These are phyloP conservation scores for Avena sativa DNA, from an alignment of 176 grass and related monocot genomes.

Conservation along the genomic window DNA sequence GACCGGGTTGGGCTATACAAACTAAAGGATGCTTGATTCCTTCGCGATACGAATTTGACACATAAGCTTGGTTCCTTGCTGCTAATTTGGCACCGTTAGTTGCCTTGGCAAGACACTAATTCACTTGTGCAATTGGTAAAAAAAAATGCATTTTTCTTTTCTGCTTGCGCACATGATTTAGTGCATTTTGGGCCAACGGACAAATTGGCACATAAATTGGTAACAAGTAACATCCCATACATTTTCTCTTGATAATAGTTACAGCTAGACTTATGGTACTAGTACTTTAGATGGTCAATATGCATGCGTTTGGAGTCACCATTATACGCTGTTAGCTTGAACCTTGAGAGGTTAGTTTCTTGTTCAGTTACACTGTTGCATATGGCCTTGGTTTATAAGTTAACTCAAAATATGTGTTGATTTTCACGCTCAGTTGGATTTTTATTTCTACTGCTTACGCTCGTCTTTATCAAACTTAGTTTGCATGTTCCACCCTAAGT, in stretches of 20 bases:
- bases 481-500: background rate
- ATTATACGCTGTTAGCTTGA: background rate
- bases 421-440: background rate
- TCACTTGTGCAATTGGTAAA: background rate
- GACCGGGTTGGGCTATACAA: too few species aligned
- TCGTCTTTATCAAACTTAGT: background rate
- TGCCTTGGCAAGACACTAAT: background rate
- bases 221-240: background rate
- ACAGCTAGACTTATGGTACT: background rate
- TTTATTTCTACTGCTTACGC: background rate
- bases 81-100: background rate
- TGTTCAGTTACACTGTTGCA: background rate
- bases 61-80: background rate
- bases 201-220: background rate
- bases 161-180: background rate
- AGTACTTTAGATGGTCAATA: background rate
- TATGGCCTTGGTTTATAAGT: background rate
- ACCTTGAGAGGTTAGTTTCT: background rate
- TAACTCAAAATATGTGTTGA: background rate
- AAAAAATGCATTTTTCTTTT: background rate
- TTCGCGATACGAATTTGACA: background rate
- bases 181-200: background rate
- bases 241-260: background rate
- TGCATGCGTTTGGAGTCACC: background rate
- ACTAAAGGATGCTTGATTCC: too few species aligned